Conservation (phyloP, 2,329 filamentous ascomycete genomes). For the Penicillium sp. region DNA sequence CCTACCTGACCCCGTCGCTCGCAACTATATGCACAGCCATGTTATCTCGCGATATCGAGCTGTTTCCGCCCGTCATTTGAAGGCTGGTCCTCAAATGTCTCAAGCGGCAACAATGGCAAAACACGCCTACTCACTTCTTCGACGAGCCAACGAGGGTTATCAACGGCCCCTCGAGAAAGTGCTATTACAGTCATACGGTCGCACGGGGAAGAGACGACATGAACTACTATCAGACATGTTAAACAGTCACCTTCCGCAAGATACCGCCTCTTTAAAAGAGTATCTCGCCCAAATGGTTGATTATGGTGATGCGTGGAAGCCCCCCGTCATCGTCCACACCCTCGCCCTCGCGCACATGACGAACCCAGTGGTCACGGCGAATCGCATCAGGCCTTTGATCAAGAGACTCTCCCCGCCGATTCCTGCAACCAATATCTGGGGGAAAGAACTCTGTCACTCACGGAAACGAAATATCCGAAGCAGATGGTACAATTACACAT, state of each 20-base stretch:
- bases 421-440: slow-evolving; percentile 41
- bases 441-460: slow-evolving; percentile 29
- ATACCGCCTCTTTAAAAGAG: slow-evolving; percentile 23
- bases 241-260: slow-evolving; percentile 24
- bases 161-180: slow-evolving; percentile 53
- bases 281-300: slow-evolving; percentile 17
- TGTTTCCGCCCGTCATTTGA: slow-evolving; percentile 19
- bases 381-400: slow-evolving; percentile 24
- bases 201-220: slow-evolving; percentile 55
- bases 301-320: slow-evolving; percentile 38
- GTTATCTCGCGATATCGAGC: slow-evolving; percentile 31
- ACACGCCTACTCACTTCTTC: slow-evolving; percentile 47
- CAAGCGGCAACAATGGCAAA: slow-evolving; percentile 33
- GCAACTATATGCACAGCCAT: slow-evolving; percentile 52
- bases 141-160: slow-evolving; percentile 60
- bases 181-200: slow-evolving; percentile 59
- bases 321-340: slow-evolving; percentile 32
- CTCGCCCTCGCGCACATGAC: slow-evolving; percentile 39
- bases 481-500: slow-evolving; percentile 39
- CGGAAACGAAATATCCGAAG: slow-evolving; percentile 39
- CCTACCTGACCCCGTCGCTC: slow-evolving; percentile 59
- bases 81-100: slow-evolving; percentile 23
- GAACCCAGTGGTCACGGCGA: slow-evolving; percentile 27
- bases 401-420: slow-evolving; percentile 32
- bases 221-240: slow-evolving; percentile 47